Evolutionary conservation across 139 green algal species (phyloP).

Genomic region (Closterium sp.): DNA sequence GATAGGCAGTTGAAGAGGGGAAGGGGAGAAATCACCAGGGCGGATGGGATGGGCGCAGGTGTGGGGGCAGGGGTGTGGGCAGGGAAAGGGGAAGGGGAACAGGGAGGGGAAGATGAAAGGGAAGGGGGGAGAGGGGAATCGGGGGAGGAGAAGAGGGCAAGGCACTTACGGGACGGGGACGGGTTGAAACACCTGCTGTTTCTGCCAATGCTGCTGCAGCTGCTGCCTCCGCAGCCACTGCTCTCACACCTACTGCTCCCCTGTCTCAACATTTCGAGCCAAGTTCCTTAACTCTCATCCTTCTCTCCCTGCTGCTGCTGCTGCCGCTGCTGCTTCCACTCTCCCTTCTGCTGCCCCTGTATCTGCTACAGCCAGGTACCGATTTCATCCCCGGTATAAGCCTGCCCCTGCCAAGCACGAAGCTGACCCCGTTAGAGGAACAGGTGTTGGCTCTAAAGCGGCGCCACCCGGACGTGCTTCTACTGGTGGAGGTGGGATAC

Average conservation of each 20-base stretch:
- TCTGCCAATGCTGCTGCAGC: not conserved
- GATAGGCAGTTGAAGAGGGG: no score
- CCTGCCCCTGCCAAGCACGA: not conserved
- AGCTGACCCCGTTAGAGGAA: conserved; percentile 49
- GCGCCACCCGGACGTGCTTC: conserved; percentile 66
- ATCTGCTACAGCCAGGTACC: no score
- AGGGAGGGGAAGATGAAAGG: not conserved
- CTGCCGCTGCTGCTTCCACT: no score
- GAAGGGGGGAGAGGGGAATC: not conserved
- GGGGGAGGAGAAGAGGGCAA: not conserved
- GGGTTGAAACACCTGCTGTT: no score
- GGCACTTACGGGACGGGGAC: not conserved
- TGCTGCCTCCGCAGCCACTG: not conserved
- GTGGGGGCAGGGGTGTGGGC: not conserved
- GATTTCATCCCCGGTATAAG: not conserved
- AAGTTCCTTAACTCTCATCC: not conserved
- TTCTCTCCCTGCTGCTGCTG: no score
- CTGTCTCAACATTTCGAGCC: not conserved
- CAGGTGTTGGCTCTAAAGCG: conserved; percentile 64
- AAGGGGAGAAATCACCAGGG: not conserved
- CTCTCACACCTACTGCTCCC: no score
- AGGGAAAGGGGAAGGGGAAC: not conserved
- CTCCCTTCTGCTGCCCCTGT: no score
- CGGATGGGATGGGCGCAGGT: no score
- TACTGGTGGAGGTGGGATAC: conserved; percentile 77